Base-by-base conservation (phyloP, 2,329 filamentous ascomycete species). In the Juglanconis juglandina region DNA sequence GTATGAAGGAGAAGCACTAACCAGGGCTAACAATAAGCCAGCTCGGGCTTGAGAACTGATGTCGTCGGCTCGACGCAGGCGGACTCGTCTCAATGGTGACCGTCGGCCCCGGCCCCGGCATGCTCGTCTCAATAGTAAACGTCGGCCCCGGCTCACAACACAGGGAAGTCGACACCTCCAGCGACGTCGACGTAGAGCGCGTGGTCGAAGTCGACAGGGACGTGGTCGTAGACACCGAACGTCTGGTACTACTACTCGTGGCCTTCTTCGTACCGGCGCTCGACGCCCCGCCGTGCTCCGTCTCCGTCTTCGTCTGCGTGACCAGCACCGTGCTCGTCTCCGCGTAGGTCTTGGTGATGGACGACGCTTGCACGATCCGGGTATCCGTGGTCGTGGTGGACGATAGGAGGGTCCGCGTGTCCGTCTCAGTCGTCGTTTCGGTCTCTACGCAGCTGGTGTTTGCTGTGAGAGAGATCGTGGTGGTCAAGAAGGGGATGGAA, bases 11-110 rank as follows among this genome's bases (percentile, higher is more conserved):
- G 14, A 4, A 35, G 13, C 14, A 35, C 48, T 51, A 11, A 51
- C 48, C 48, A 51, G 53, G 42, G 33, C 53, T 56, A 11, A 30
- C 33, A 32, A 56, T 49, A 11, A 56, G 53, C 53, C 53, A 56
- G 33, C 42, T 56, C 1, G 44, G 53, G 7, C 32, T 37, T n/a
- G 53, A 37, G 32, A 56, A 56, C 6, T 34, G 7, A 4, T 37
- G 44, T 8, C 8, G 11, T 10, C 30, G n/a, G 11, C 44, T 30
- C 8, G 33, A 34, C 5, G 33, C 17, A 5, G 34, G 14, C 11
- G 10, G 41, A 44, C 33, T 41, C n/a, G 35, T 30, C 53, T 49
- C 42, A 17, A 56, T 39, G 1, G 42, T 56, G 33, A 46, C 39
- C n/a, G 39, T 39, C 17, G 42, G 33, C 53, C 30, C 44, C 2